phyloP scores from a whole-genome alignment of 2,329 filamentous ascomycete species.

The Cladorrhinum sp. region DNA sequence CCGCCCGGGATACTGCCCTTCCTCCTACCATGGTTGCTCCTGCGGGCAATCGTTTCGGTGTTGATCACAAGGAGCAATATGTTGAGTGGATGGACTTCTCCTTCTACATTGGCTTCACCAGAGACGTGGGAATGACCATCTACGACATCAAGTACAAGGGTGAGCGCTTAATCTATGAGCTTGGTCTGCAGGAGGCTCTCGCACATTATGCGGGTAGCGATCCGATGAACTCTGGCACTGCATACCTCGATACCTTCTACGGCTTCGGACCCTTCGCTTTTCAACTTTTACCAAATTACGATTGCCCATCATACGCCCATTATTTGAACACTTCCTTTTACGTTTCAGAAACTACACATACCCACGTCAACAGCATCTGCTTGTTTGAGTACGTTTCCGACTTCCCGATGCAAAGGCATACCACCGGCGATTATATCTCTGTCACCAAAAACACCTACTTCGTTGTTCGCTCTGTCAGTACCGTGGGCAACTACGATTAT shows the following conservation, averaged over 20 bases:
- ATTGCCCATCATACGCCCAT: constrained; percentile 50
- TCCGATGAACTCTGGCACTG: constrained; percentile 43
- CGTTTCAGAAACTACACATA: constrained; percentile 41
- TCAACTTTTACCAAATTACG: constrained; percentile 44
- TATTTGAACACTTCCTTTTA: constrained; percentile 49
- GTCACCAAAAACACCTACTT: constrained; percentile 49
- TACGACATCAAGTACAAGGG: constrained; percentile 54
- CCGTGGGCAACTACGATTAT: constrained; percentile 54
- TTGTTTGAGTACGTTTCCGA: constrained; percentile 52
- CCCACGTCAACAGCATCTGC: constrained; percentile 51
- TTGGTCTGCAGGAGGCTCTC: constrained; percentile 54
- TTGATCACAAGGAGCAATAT: constrained; percentile 43
- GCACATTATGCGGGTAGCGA: constrained; percentile 50
- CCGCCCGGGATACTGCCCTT: constrained; percentile 36
- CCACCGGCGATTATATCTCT: constrained; percentile 38
- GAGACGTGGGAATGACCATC: constrained; percentile 47
- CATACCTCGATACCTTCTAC: constrained; percentile 47
- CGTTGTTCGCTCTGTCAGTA: constrained; percentile 45
- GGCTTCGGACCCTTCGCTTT: constrained; percentile 47
- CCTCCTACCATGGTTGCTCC: constrained; percentile 40
- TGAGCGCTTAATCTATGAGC: constrained; percentile 54
- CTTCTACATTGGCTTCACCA: constrained; percentile 50
- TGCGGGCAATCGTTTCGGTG: constrained; percentile 39
- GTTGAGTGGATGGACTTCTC: constrained; percentile 51
- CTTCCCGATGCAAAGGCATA: constrained; percentile 50